These are phyloP conservation scores for Erythrobasidium yunnanense DNA, from an alignment of 768 basidiomycete genomes.

Conservation along the genomic window DNA sequence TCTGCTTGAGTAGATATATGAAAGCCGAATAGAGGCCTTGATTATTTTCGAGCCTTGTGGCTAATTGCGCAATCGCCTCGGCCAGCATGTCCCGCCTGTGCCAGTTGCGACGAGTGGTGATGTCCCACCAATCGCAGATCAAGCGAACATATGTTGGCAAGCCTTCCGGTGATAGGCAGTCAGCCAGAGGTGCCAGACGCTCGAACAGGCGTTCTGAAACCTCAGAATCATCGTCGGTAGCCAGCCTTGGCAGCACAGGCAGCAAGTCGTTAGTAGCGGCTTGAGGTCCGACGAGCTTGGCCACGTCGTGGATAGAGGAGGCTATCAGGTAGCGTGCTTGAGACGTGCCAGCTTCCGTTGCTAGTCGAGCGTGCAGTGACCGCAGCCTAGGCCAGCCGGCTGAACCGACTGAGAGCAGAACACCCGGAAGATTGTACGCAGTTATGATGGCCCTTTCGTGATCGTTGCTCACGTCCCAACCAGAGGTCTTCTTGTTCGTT, in stretches of 20 bases:
- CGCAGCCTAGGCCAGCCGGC: constrained; percentile 63
- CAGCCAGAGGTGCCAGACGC: constrained; percentile 52
- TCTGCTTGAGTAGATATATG: neutral
- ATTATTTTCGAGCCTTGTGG: neutral
- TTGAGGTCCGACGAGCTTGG: constrained; percentile 66
- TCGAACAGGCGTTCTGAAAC: constrained; percentile 63
- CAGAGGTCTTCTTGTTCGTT: neutral
- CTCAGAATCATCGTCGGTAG: constrained; percentile 51
- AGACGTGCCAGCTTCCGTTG: constrained; percentile 35
- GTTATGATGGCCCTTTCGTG: constrained; percentile 64
- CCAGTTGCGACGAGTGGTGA: neutral
- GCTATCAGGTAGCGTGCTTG: constrained; percentile 43
- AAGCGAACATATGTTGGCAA: neutral
- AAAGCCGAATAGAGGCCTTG: neutral
- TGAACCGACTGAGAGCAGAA: constrained; percentile 67
- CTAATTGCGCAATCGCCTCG: neutral
- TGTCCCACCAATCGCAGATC: neutral
- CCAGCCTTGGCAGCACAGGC: constrained; percentile 54
- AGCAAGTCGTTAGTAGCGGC: constrained; percentile 60
- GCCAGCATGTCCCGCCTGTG: constrained; percentile 11
- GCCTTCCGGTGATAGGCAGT: constrained; percentile 45
- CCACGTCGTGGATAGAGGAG: constrained; percentile 78
- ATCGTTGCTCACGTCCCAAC: constrained; percentile 44
- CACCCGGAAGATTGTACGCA: constrained; percentile 85
- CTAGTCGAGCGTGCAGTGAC: constrained; percentile 56